Evolutionary conservation across 495 filamentous ascomycete genomes (phyloP), one percentile per base, ranked within the genome.

Genomic region (Rostrohypoxylon terebratum): DNA sequence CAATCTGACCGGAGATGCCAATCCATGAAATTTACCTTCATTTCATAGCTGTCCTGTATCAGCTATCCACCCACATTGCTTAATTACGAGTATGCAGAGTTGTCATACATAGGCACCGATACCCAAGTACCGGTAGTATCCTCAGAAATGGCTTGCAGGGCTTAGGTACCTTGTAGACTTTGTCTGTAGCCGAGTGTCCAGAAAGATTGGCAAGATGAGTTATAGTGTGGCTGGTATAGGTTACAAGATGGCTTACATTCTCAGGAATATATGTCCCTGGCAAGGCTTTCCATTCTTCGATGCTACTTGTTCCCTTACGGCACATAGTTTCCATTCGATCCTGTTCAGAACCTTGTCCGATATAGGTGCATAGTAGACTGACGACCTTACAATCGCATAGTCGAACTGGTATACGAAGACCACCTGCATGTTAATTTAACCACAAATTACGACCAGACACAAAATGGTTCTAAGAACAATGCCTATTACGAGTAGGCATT

Each of bases 171-270:
- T 6, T 28, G 40, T 36, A 31, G 13, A 28, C 20, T 47, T 47
- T 54, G 5, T 36, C 31, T 34, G 36, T 54, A 64, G 50, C 54
- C 62, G 13, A 45, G 40, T 28, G 36, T 11, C 10, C n/a, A 60
- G 44, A 21, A n/a, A 23, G 14, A 59, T 47, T 54, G 34, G 34
- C 8, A 23, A n/a, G 42, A 33, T 48, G 50, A 25, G 60, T 57
- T 65, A 74, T 70, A 74, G 25, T 36, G 62, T 66, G 62, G 59
- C 67, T 66, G 45, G 55, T 74, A 74, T 74, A 74, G 42, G 61
- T 48, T 60, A n/a, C 51, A 50, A 59, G 20, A 59, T 63, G 20
- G 66, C 55, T 53, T 31, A 40, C 20, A 59, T 68, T 21, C 48
- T 68, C 45, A 53, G 36, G 38, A 59, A 50, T n/a, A 70, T 28